Evolutionary conservation across 768 basidiomycete genomes (phyloP).

Genomic region (Pisolithus marmoratus): DNA sequence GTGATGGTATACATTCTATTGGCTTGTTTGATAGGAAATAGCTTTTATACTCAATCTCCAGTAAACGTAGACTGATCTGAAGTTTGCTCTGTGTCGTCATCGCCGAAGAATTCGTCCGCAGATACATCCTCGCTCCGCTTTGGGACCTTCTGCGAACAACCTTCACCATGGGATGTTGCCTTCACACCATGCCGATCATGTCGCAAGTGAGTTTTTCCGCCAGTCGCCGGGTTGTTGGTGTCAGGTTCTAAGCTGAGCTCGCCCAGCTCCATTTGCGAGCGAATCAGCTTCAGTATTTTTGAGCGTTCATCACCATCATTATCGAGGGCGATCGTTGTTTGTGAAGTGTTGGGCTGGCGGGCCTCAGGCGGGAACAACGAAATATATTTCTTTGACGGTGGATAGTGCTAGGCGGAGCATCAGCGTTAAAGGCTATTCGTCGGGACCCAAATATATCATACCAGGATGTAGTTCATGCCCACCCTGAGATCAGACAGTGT

Average conservation of each 20-base stretch:
- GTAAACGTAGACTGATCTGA: conserved; percentile 12
- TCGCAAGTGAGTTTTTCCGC: conserved; percentile 1
- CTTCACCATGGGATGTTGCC: neutral
- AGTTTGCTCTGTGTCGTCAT: conserved; percentile 14
- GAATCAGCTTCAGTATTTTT: conserved; percentile 55
- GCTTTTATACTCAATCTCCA: neutral
- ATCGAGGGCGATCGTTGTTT: conserved; percentile 5
- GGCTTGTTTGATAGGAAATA: neutral
- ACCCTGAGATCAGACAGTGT: conserved; percentile 63
- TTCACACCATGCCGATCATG: conserved; percentile 3
- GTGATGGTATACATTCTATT: no score
- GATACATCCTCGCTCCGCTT: conserved; percentile 9
- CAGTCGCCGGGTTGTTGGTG: conserved; percentile 12
- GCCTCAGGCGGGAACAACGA: conserved; percentile 79
- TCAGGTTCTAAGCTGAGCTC: conserved; percentile 62
- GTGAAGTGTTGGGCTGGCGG: conserved; percentile 14
- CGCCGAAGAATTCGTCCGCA: conserved; percentile 25
- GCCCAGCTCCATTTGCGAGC: conserved; percentile 53
- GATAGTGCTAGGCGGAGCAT: conserved; percentile 58
- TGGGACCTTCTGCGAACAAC: conserved; percentile 1
- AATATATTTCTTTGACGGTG: conserved; percentile 82
- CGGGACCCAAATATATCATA: conserved; percentile 25
- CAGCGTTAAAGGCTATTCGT: neutral
- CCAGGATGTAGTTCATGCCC: conserved; percentile 87
- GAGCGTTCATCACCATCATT: conserved; percentile 49